Evolutionary conservation across 2,329 filamentous ascomycete species (phyloP).

Genomic region (Fusarium sp.): DNA sequence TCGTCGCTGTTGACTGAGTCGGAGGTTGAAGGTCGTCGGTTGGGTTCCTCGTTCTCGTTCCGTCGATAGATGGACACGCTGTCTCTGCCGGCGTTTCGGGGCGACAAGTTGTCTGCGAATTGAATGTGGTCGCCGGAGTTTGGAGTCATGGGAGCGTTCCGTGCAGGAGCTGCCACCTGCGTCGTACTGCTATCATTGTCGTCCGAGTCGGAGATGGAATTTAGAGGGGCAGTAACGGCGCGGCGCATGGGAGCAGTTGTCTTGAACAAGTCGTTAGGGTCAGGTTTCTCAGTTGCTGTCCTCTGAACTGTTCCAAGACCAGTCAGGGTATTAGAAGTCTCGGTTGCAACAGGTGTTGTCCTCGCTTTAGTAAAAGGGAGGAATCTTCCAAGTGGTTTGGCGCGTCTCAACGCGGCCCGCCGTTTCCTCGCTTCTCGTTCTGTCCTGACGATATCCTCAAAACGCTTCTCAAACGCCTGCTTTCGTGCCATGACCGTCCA

Average conservation of each 20-base stretch:
- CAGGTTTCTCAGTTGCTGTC: slow-evolving; percentile 17
- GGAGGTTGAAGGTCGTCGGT: slow-evolving; percentile 32
- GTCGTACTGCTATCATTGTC: slow-evolving; percentile 36
- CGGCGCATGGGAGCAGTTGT: slow-evolving; percentile 23
- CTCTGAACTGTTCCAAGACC: slow-evolving; percentile 35
- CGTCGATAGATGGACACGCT: slow-evolving; percentile 34
- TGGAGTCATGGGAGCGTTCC: slow-evolving; percentile 18
- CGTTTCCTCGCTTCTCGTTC: slow-evolving; percentile 46
- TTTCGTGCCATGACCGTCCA: slow-evolving; percentile 70
- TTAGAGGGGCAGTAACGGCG: slow-evolving; percentile 31
- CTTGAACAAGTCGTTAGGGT: slow-evolving; percentile 6
- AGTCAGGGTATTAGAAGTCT: not conserved
- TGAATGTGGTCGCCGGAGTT: slow-evolving; percentile 31
- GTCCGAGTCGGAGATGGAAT: slow-evolving; percentile 26
- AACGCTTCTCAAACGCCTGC: slow-evolving; percentile 69
- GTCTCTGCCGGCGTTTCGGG: slow-evolving; percentile 3
- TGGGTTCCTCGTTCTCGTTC: slow-evolving; percentile 13
- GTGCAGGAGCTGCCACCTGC: slow-evolving; percentile 28
- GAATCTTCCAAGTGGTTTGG: slow-evolving; percentile 25
- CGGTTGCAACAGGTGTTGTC: slow-evolving; percentile 20
- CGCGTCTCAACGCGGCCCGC: slow-evolving; percentile 27
- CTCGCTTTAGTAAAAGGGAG: slow-evolving; percentile 36
- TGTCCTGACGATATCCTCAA: slow-evolving; percentile 61
- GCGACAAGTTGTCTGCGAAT: slow-evolving; percentile 21
- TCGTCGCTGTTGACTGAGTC: slow-evolving; percentile 35